phyloP scores from a whole-genome alignment of 1,284 basidiomycete species.

The Flammula alnicola region DNA sequence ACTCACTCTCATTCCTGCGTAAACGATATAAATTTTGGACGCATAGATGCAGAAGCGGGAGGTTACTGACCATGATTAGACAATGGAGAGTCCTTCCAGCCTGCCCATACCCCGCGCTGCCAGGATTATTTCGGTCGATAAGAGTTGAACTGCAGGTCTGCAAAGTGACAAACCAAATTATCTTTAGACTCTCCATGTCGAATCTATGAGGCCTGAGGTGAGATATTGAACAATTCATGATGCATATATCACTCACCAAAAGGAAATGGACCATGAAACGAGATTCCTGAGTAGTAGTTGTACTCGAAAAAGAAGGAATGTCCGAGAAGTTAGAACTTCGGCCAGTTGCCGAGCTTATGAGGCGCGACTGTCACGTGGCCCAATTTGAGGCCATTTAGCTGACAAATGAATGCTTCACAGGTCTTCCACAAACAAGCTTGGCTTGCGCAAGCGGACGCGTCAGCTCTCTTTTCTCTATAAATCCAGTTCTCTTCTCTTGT shows the following conservation, averaged over 20 bases:
- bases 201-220: slow-evolving; percentile 46
- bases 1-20: slow-evolving; percentile 68
- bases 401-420: slow-evolving; percentile 11
- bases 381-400: slow-evolving; percentile 6
- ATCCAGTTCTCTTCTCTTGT: slow-evolving; percentile 16
- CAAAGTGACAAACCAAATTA: slow-evolving; percentile 52
- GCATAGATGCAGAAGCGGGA: background rate
- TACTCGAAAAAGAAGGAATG: slow-evolving; percentile 11
- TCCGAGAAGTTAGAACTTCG: background rate
- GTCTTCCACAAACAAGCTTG: background rate
- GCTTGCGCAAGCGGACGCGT: slow-evolving; percentile 24
- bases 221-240: background rate
- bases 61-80: slow-evolving; percentile 75
- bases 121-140: background rate
- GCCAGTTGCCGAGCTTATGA: slow-evolving; percentile 8
- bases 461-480: slow-evolving; percentile 22
- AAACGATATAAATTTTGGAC: background rate
- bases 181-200: slow-evolving; percentile 84
- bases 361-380: slow-evolving; percentile 10
- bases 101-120: slow-evolving; percentile 74
- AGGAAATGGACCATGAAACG: slow-evolving; percentile 36
- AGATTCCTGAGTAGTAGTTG: background rate
- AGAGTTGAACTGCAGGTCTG: background rate
- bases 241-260: slow-evolving; percentile 34
- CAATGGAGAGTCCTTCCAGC: slow-evolving; percentile 83